Evolutionary conservation across 1,139 yeast species (phyloP).

Genomic region (Diutina siamensis): DNA sequence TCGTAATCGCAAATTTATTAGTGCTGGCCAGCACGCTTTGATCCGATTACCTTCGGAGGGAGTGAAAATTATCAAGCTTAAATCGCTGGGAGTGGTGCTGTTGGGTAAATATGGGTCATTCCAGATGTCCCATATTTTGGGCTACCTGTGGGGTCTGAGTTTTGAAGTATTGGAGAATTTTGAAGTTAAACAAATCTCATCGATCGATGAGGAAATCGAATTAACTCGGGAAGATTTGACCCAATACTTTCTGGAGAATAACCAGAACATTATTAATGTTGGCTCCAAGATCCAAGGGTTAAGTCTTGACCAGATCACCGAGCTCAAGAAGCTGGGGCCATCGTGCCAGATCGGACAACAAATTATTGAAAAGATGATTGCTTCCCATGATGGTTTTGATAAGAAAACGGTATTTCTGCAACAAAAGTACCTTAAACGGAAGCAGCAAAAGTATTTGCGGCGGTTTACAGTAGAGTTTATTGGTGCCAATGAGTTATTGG

Average conservation of each 20-base stretch:
- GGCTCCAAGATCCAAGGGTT: conserved; percentile 72
- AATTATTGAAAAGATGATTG: conserved; percentile 71
- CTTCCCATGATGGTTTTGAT: conserved; percentile 77
- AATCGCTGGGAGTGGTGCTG: conserved; percentile 46
- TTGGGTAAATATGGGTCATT: conserved; percentile 91
- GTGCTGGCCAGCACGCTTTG: conserved; percentile 47
- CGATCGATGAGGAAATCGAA: conserved; percentile 20
- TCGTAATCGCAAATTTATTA: conserved; percentile 16
- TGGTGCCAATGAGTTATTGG: conserved; percentile 65
- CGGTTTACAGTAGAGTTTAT: conserved; percentile 74
- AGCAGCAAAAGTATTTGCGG: conserved; percentile 82
- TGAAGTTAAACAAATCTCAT: conserved; percentile 23
- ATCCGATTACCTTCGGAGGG: conserved; percentile 75
- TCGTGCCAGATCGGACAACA: conserved; percentile 62
- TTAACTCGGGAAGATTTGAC: conserved; percentile 29
- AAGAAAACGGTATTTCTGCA: conserved; percentile 85
- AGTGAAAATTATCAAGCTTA: conserved; percentile 55
- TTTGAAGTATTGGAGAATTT: conserved; percentile 67
- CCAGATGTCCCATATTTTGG: conserved; percentile 60
- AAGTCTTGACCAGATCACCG: conserved; percentile 67
- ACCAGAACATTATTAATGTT: conserved; percentile 59
- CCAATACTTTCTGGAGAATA: conserved; percentile 43
- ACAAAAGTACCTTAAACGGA: conserved; percentile 81
- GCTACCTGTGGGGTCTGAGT: conserved; percentile 78
- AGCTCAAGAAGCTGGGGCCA: conserved; percentile 55